Conservation (phyloP, 176 grass and related monocot species). For the Zoysia japonica region DNA sequence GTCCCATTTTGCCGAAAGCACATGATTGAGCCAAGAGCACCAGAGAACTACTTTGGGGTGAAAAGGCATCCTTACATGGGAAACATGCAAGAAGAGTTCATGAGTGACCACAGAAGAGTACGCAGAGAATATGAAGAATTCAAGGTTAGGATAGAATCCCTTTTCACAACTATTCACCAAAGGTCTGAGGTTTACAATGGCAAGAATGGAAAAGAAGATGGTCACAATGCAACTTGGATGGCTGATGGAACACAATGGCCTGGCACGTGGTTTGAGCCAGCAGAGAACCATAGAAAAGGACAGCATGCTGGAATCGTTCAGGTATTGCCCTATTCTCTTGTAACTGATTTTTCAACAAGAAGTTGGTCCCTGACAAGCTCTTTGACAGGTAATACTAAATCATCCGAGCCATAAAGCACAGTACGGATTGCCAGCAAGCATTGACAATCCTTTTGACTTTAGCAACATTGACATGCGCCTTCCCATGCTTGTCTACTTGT, state of each 20-base stretch:
- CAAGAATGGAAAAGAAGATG: slow-evolving; percentile 11
- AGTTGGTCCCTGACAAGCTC: not conserved
- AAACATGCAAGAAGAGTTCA: slow-evolving; percentile 9
- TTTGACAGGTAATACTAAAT: slow-evolving; percentile 28
- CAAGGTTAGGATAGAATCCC: slow-evolving; percentile 49
- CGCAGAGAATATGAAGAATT: slow-evolving; percentile 50
- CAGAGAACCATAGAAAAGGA: slow-evolving; percentile 44
- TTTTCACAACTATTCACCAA: slow-evolving; percentile 29
- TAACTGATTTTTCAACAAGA: not conserved
- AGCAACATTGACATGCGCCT: slow-evolving; percentile 42
- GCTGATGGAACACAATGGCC: slow-evolving; percentile 55
- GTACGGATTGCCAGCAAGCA: not conserved
- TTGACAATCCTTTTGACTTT: slow-evolving; percentile 24
- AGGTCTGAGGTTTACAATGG: slow-evolving; percentile 38
- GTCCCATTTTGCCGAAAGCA: slow-evolving; percentile 52
- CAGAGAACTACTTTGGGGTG: slow-evolving; percentile 42
- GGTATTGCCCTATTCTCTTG: not conserved
- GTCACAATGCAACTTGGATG: slow-evolving; percentile 46
- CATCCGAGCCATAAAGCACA: slow-evolving; percentile 27
- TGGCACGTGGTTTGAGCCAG: slow-evolving; percentile 41
- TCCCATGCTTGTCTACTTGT: slow-evolving; percentile 50
- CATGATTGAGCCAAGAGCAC: slow-evolving; percentile 39
- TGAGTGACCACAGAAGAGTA: slow-evolving; percentile 40
- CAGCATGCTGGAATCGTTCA: slow-evolving; percentile 44
- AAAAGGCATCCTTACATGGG: slow-evolving; percentile 28